Conservation (phyloP, 805 yeast genomes). For the Blastobotrys muscicola region DNA sequence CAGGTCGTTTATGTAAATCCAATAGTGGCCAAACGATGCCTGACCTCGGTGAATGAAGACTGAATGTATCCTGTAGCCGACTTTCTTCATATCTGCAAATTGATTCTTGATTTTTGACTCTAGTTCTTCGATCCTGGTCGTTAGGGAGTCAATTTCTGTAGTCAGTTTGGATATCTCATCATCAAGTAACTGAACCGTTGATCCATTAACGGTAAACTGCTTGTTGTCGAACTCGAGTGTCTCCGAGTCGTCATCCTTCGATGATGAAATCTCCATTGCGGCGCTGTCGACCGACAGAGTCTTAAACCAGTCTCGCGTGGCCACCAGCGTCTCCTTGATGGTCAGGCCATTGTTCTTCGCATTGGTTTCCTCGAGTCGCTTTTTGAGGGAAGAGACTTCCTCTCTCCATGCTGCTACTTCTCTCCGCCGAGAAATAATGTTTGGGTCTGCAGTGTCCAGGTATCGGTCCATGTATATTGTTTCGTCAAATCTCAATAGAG, state of each 20-base stretch:
- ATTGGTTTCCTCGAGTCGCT: slow-evolving; percentile 11
- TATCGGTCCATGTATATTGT: slow-evolving; percentile 81
- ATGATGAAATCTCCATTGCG: slow-evolving; percentile 15
- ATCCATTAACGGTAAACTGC: slow-evolving; percentile 31
- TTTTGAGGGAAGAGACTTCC: slow-evolving; percentile 14
- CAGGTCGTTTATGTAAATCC: slow-evolving; percentile 85
- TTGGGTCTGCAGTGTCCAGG: slow-evolving; percentile 48
- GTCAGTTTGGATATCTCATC: slow-evolving; percentile 40
- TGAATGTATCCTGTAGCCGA: slow-evolving; percentile 80
- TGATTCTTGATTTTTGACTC: slow-evolving; percentile 45
- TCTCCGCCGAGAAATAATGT: slow-evolving; percentile 41
- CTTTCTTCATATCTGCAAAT: slow-evolving; percentile 48
- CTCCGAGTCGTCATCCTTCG: slow-evolving; percentile 12
- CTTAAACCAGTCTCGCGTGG: slow-evolving; percentile 49
- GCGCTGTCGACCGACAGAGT: slow-evolving; percentile 20
- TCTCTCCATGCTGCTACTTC: slow-evolving; percentile 55
- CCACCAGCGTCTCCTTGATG: slow-evolving; percentile 41
- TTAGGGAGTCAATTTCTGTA: slow-evolving; percentile 35
- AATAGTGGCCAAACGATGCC: slow-evolving; percentile 93
- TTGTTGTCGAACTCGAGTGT: not conserved
- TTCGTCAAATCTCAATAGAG: slow-evolving; percentile 73
- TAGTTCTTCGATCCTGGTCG: slow-evolving; percentile 35
- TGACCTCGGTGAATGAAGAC: slow-evolving; percentile 93
- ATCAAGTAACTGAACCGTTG: slow-evolving; percentile 39
- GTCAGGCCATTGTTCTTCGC: slow-evolving; percentile 33